phyloP scores from a whole-genome alignment of 768 basidiomycete genomes.

The Leccinum boreale region DNA sequence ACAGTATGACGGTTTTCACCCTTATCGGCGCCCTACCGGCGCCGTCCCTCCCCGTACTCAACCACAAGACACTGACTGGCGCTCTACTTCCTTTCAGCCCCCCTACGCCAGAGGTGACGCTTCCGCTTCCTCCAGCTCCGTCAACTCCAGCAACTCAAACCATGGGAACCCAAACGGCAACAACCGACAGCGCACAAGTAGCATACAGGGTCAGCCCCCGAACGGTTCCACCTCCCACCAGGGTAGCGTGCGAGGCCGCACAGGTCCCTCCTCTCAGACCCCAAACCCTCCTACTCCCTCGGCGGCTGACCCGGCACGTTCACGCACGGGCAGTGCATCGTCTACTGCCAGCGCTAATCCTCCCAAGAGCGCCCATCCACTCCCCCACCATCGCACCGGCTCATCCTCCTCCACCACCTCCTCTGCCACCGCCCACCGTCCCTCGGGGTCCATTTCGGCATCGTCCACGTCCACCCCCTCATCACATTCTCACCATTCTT shows the following conservation, averaged over 20 bases:
- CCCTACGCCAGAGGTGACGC: conserved; percentile 81
- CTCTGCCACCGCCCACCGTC: conserved; percentile 19
- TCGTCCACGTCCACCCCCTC: conserved; percentile 28
- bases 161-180: conserved; percentile 17
- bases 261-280: conserved; percentile 30
- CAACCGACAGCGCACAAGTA: conserved; percentile 64
- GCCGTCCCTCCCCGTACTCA: conserved; percentile 28
- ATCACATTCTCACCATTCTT: conserved; percentile 27
- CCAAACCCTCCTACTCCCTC: conserved; percentile 26
- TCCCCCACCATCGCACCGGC: conserved; percentile 30
- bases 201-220: conserved; percentile 67
- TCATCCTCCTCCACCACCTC: conserved; percentile 29
- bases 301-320: conserved; percentile 23
- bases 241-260: conserved; percentile 37
- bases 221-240: conserved; percentile 29
- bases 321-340: conserved; percentile 31
- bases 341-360: conserved; percentile 18
- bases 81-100: conserved; percentile 55
- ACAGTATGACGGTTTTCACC: conserved; percentile 64
- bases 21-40: conserved; percentile 67
- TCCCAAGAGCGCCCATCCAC: conserved; percentile 21
- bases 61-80: conserved; percentile 44
- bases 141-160: conserved; percentile 58
- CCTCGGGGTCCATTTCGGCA: conserved; percentile 26
- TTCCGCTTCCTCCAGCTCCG: conserved; percentile 73